A percentile compares a stretch with the other conserved stretches of the same genome.
Conservation (phyloP, 208 protist species). For the Leishmania arabica region DNA sequence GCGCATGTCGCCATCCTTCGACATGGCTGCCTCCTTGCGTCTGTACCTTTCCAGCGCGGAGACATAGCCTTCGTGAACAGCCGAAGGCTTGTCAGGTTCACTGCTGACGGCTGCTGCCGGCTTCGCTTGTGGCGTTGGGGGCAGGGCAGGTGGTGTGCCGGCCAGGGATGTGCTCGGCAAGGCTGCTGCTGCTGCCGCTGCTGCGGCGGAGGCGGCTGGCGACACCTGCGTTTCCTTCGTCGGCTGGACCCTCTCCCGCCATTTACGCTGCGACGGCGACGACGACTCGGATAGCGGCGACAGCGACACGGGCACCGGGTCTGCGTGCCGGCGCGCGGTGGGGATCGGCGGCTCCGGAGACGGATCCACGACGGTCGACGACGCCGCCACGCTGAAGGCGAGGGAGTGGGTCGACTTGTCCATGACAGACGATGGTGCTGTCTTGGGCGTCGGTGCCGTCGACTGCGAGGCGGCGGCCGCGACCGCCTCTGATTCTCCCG, state of each 20-base stretch:
- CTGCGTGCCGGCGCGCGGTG: background rate
- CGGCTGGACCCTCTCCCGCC: background rate
- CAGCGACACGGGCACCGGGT: background rate
- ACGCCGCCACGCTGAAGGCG: background rate
- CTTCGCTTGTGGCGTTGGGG: background rate
- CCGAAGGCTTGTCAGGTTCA: background rate
- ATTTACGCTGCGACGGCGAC: background rate
- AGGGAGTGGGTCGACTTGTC: conserved; percentile 1
- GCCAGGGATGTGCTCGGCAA: background rate
- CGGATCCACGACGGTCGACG: background rate
- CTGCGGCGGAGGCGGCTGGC: background rate
- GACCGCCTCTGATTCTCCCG: background rate
- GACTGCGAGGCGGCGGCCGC: background rate
- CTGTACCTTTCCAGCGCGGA: background rate
- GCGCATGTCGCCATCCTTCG: background rate
- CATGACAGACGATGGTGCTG: background rate
- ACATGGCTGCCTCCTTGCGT: background rate
- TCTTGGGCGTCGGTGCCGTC: background rate
- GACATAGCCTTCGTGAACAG: background rate
- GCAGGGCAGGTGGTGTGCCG: background rate
- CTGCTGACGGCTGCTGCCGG: background rate
- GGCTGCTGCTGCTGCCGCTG: background rate
- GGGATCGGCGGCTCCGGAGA: background rate
- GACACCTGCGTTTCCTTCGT: background rate
- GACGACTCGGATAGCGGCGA: background rate